These are phyloP conservation scores for Citrus australasica DNA, from an alignment of 345 rosid species.

Conservation along the genomic window DNA sequence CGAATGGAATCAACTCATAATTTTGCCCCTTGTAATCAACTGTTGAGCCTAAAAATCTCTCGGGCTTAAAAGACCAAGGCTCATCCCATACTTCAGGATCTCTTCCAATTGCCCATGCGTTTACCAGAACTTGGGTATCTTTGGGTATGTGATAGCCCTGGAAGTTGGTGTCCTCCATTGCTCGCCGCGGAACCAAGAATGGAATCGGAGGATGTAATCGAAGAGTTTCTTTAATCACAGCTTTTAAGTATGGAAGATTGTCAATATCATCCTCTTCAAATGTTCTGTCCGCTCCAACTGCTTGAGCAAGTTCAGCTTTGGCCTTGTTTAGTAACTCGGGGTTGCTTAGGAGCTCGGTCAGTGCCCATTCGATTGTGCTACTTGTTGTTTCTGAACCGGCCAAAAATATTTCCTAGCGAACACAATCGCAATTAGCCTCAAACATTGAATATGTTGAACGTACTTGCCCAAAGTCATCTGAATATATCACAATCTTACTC, in stretches of 20 bases:
- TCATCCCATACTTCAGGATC: conserved; percentile 51
- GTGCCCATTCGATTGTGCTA: conserved; percentile 64
- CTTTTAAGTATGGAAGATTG: conserved; percentile 49
- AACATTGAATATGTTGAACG: too few relatives aligned
- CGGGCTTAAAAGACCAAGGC: conserved; percentile 31
- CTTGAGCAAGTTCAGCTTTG: conserved; percentile 43
- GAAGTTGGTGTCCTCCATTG: conserved; percentile 39
- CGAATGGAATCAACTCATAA: conserved; percentile 42
- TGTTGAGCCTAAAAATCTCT: conserved; percentile 38
- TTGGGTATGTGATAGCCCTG: conserved; percentile 51
- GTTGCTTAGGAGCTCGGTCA: conserved; percentile 54
- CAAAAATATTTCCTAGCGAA: conserved; percentile 52
- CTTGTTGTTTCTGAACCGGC: conserved; percentile 65
- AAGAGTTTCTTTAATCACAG: conserved; percentile 48
- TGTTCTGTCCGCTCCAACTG: conserved; percentile 36
- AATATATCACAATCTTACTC: too few relatives aligned
- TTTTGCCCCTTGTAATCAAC: conserved; percentile 43
- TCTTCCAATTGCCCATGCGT: conserved; percentile 65
- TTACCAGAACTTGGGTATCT: conserved; percentile 45
- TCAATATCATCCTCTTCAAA: conserved; percentile 52
- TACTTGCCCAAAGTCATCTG: too few relatives aligned
- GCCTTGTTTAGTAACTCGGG: conserved; percentile 40
- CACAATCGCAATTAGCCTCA: too few relatives aligned
- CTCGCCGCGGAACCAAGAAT: conserved; percentile 48
- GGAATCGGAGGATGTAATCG: conserved; percentile 62